These are phyloP conservation scores for Calonectria montana DNA, from an alignment of 2,329 filamentous ascomycete genomes.

Conservation along the genomic window DNA sequence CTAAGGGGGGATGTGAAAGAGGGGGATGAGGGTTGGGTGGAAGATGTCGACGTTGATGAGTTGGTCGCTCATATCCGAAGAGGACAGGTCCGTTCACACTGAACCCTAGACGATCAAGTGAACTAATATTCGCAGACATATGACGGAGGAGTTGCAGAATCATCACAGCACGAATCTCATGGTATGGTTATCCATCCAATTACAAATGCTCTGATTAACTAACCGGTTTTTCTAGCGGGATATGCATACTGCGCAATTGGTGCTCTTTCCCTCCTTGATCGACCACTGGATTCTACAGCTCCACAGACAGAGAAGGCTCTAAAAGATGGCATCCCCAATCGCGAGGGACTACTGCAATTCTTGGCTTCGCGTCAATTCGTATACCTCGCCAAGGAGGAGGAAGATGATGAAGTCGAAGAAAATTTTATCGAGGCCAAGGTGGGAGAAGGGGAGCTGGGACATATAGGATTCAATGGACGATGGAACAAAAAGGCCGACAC, in stretches of 20 bases:
- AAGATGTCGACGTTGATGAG: conserved; percentile 79
- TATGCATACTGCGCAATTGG: conserved; percentile 91
- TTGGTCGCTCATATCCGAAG: conserved; percentile 77
- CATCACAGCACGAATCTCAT: conserved; percentile 83
- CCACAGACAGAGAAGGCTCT: conserved; percentile 41
- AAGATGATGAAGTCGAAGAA: conserved; percentile 58
- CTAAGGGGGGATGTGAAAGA: conserved; percentile 70
- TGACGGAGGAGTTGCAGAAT: conserved; percentile 86
- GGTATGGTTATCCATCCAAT: conserved; percentile 60
- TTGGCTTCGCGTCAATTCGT: conserved; percentile 73
- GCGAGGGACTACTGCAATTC: conserved; percentile 59
- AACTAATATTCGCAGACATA: conserved; percentile 69
- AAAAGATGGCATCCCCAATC: conserved; percentile 49
- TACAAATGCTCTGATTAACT: conserved; percentile 9
- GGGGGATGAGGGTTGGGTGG: conserved; percentile 64
- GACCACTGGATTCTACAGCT: conserved; percentile 56
- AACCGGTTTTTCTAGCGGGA: conserved; percentile 68
- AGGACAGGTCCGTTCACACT: conserved; percentile 59
- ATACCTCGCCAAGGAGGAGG: conserved; percentile 63
- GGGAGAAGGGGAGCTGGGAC: conserved; percentile 51
- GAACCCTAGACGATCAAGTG: background rate
- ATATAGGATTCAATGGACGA: conserved; percentile 88
- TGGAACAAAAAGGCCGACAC: conserved; percentile 94
- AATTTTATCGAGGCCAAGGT: conserved; percentile 50
- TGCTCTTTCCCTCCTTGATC: conserved; percentile 80